Conservation (phyloP, 2,329 filamentous ascomycete species). For the Verticillium longisporum region DNA sequence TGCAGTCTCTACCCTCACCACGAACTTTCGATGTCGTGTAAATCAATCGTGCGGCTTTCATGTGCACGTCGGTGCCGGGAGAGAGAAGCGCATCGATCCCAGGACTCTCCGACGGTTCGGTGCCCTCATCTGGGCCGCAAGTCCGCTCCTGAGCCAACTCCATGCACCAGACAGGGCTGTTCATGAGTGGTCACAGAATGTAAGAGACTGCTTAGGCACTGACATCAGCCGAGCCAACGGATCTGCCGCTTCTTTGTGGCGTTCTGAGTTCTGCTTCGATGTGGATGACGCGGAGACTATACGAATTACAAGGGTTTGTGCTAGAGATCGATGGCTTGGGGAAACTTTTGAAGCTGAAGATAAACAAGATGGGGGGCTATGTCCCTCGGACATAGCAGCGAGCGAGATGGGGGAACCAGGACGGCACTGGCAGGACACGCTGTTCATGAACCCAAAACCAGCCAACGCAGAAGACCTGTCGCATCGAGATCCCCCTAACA, state of each 20-base stretch:
- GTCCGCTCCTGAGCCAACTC: conserved; percentile 25
- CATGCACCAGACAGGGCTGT: conserved; percentile 23
- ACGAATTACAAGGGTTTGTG: conserved; percentile 9
- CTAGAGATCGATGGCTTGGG: conserved; percentile 17
- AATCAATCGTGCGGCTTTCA: conserved; percentile 27
- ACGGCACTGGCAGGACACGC: not conserved
- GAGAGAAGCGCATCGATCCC: conserved; percentile 17
- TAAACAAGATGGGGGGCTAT: not conserved
- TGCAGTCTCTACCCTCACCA: conserved; percentile 23
- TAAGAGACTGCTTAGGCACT: not conserved
- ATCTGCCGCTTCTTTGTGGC: not conserved
- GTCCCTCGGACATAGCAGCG: no score
- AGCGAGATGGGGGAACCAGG: not conserved
- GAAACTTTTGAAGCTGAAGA: conserved; percentile 6
- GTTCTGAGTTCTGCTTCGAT: not conserved
- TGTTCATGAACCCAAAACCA: not conserved
- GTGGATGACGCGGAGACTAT: not conserved
- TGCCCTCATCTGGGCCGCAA: conserved; percentile 26
- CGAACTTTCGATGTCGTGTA: conserved; percentile 20
- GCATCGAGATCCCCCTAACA: not conserved
- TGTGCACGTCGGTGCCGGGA: conserved; percentile 28
- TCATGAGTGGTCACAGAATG: not conserved
- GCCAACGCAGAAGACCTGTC: not conserved
- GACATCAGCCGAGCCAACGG: not conserved
- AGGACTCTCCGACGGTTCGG: conserved; percentile 20